These are phyloP conservation scores for Helicosporidium sp. DNA, from an alignment of 139 green algal species.

Conservation along the genomic window DNA sequence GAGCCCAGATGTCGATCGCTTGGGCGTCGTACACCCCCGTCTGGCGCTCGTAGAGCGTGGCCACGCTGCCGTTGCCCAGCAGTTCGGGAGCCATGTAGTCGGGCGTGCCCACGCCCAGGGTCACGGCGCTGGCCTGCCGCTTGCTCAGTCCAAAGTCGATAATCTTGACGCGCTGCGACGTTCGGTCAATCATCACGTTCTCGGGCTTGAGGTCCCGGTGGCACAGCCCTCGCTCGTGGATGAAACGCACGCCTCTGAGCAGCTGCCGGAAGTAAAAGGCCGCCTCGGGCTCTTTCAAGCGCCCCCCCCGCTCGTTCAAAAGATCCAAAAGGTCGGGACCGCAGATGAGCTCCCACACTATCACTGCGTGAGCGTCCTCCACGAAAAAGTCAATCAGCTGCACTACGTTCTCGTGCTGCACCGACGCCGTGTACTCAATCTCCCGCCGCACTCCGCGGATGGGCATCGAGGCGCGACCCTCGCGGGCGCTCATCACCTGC, in stretches of 20 bases:
- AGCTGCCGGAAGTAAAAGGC: conserved; percentile 53
- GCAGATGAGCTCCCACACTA: conserved; percentile 57
- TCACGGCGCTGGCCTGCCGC: conserved; percentile 38
- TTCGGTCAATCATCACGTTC: conserved; percentile 54
- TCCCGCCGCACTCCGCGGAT: conserved; percentile 6
- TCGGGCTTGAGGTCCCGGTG: conserved; percentile 70
- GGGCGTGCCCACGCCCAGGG: conserved; percentile 41
- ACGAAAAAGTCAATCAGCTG: conserved; percentile 11
- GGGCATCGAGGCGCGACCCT: not conserved
- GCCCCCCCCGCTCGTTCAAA: conserved; percentile 44
- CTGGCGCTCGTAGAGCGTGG: conserved; percentile 2
- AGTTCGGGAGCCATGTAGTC: conserved; percentile 63
- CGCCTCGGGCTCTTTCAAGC: conserved; percentile 38
- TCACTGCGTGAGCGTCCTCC: conserved; percentile 6
- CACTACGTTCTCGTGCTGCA: conserved; percentile 13
- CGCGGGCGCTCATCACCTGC: conserved; percentile 5
- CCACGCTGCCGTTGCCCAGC: conserved; percentile 9
- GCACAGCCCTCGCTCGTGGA: conserved; percentile 45
- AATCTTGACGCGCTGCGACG: conserved; percentile 29
- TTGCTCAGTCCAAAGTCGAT: conserved; percentile 72
- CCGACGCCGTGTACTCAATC: conserved; percentile 8
- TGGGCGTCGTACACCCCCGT: conserved; percentile 31
- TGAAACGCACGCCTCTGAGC: conserved; percentile 26
- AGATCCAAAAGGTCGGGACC: conserved; percentile 66
- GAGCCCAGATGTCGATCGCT: conserved; percentile 54